phyloP scores from a whole-genome alignment of 2,329 filamentous ascomycete species.

The Cladosporium colombiae region DNA sequence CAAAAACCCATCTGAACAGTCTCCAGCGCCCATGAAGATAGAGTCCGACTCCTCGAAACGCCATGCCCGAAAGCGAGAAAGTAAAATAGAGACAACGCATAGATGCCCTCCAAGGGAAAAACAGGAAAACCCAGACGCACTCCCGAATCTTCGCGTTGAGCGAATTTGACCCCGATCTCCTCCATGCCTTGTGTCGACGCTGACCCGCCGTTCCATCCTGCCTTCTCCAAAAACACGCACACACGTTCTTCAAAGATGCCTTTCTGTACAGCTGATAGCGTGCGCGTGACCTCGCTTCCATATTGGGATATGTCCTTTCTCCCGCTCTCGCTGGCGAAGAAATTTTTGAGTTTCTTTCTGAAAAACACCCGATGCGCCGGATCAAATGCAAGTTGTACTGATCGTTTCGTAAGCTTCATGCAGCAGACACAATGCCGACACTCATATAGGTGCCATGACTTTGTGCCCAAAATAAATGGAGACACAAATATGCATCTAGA shows the following conservation, averaged over 20 bases:
- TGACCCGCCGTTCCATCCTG: background rate
- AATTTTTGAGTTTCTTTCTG: background rate
- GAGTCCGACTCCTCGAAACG: slow-evolving; percentile 1
- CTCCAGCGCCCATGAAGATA: background rate
- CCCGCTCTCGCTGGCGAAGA: background rate
- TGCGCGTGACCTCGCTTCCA: background rate
- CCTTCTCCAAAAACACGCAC: slow-evolving; percentile 8
- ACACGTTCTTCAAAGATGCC: background rate
- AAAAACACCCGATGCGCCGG: slow-evolving; percentile 10
- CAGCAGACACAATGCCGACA: background rate
- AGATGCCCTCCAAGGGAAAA: background rate
- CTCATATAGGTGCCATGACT: background rate
- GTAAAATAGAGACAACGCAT: background rate
- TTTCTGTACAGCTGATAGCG: slow-evolving; percentile 10
- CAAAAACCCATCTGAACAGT: background rate
- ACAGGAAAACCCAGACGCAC: background rate
- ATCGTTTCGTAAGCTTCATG: slow-evolving; percentile 18
- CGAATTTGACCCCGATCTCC: background rate
- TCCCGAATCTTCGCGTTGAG: background rate
- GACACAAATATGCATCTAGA: slow-evolving; percentile 23
- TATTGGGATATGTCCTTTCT: background rate
- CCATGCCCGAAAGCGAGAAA: background rate
- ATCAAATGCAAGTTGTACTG: slow-evolving; percentile 11
- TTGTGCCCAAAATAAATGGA: slow-evolving; percentile 2
- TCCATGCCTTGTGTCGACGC: background rate